Base-by-base conservation (phyloP, 768 basidiomycete species). In the Termitomyces eurrhizus region DNA sequence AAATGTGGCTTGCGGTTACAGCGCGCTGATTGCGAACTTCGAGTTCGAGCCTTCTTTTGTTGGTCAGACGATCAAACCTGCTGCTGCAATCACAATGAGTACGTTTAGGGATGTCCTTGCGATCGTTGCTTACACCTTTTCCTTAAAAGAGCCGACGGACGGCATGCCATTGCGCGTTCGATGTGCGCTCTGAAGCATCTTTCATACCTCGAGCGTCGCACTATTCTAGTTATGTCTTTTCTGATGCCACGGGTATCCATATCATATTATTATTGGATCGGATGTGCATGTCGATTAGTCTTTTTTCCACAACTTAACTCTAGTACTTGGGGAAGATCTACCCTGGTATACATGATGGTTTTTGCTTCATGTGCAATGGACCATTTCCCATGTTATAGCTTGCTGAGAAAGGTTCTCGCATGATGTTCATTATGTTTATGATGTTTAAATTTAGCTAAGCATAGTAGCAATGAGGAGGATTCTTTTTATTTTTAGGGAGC, bases 1-100 rank as follows among this genome's bases (percentile, higher is more conserved):
- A 3, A 48, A 29, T 41, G 52, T n/a, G 36, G 6, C 16, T 42
- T 29, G 18, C 42, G 39, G 44, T 44, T 32, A 8, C 29, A 61
- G 60, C 0, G 55, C 60, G 6, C 21, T 61, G 36, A 73, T 80
- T 48, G 67, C 73, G 1, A 75, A 78, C 59, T 82, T 82, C 58
- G 72, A 72, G 39, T 81, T 81, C 59, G 75, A 76, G 60, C 78
- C 78, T 21, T 72, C 77, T 26, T 75, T 73, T 58, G 62, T 63
- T 21, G 77, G 76, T 13, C 79, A 81, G 62, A 69, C 72, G 6
- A 72, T 74, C 4, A 69, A 77, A 18, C 78, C 79, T 41, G 71
- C 75, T 11, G 74, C 79, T 48, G 80, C 78, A 9, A 73, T 81
- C 32, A 80, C 78, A 2, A 81, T 82, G 75, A 80, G 80, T 81